Evolutionary conservation across 78 protist genomes (phyloP).

Genomic region (Dictyostelium firmibasis): DNA sequence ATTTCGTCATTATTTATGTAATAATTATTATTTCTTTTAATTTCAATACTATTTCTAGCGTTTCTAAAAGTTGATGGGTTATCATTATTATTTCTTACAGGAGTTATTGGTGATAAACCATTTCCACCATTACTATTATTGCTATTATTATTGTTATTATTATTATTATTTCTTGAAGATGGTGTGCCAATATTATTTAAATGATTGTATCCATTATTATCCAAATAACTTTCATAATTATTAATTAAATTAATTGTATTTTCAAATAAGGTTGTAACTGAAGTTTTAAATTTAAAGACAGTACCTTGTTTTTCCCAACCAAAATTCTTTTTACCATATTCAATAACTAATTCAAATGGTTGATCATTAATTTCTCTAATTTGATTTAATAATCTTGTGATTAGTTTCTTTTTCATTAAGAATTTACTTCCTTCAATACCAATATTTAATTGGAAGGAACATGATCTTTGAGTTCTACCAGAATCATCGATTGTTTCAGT

Average conservation of each 20-base stretch:
- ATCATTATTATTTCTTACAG: neutral
- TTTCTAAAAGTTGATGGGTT: neutral
- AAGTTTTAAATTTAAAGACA: neutral
- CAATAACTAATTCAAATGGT: slow-evolving; percentile 56
- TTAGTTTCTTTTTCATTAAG: slow-evolving; percentile 29
- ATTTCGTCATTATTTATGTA: neutral
- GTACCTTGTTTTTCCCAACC: slow-evolving; percentile 69
- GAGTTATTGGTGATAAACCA: neutral
- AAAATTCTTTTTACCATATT: slow-evolving; percentile 64
- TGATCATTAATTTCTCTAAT: slow-evolving; percentile 23
- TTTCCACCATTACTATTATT: neutral
- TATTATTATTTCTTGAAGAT: neutral
- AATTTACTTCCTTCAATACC: slow-evolving; percentile 62
- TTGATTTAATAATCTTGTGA: neutral
- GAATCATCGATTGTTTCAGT: neutral
- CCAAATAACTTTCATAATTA: neutral
- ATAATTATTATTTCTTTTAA: neutral
- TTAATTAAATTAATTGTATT: neutral
- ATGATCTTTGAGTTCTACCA: neutral
- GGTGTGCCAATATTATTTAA: neutral
- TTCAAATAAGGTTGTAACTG: slow-evolving; percentile 21
- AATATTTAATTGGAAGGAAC: neutral
- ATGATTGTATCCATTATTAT: neutral
- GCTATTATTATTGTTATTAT: neutral
- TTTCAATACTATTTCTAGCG: neutral